Evolutionary conservation across 176 grass and related monocot species (phyloP), one percentile per base, ranked within the genome.

Genomic region (Juncus effusus): DNA sequence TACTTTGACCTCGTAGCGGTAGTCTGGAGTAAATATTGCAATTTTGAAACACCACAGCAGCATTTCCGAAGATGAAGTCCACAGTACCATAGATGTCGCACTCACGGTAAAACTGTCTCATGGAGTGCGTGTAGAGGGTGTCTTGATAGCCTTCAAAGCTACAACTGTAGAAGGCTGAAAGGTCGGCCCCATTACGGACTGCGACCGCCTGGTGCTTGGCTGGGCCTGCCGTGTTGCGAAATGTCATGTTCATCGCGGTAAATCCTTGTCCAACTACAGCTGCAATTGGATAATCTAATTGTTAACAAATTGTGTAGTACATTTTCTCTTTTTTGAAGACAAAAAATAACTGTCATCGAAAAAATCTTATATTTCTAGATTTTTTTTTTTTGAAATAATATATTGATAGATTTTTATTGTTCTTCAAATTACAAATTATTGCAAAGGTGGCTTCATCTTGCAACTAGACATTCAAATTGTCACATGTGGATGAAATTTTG

Each of bases 71-170:
- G 38, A 97, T 84, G 77, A 84, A 97, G 78, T 97, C 93, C 4
- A 97, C 88, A 0, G 93, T 97, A 72, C 93, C 93, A 75, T 97
- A 92, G 63, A 97, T 52, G 85, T 97, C 93, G 68, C 93, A 97
- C 0, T 72, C 75, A 5, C 88, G 82, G 85, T 92, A 97, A 87
- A 97, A 97, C 71, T 97, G 88, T 2, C 88, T 67, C 66, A 92
- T 77, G 6, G 93, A 97, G 75, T 97, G 93, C 6, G 93, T 49
- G 79, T 97, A 97, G 11, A 97, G 85, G 28, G 93, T 97, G 82
- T 97, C 93, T 75, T 97, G 93, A 65, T 97, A 97, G 38, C 82
- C 88, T 70, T 97, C 93, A 69, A 92, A 84, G 87, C 93, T 97
- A 85, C 93, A 97, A 70, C 19, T 71, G 88, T 97, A 92, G 85